Base-by-base conservation (phyloP, 2,329 filamentous ascomycete genomes). In the Cercospora janseana region DNA sequence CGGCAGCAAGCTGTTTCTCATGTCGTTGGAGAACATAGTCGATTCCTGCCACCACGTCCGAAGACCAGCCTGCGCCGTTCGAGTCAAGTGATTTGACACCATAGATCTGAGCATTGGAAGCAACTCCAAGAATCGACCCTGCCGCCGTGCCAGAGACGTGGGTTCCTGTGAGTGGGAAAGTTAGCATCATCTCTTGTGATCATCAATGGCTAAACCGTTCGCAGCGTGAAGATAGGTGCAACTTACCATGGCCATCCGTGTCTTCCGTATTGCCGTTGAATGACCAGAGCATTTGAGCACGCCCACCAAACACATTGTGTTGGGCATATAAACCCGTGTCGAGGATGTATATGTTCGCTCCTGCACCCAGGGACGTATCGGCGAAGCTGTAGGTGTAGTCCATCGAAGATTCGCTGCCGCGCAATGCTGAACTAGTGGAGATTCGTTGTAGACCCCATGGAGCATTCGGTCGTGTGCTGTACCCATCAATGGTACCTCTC, bases 21-120 rank as follows among this genome's bases (percentile, higher is more conserved):
- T 78, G 75, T 35, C 69, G 65, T 42, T 67, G 55, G 50, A 76
- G 64, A 16, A 75, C 72, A 60, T 64, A 74, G 54, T 75, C 66
- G 62, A 80, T 77, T 15, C 76, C 79, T 16, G 69, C 65, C 54
- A 81, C 71, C 54, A 77, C 75, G 57, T 71, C 70, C 15, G 69
- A 66, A 44, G 68, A 70, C 20, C 68, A 72, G 27, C 77, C 77
- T 37, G 69, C 69, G 37, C 75, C 73, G 9, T 73, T 62, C 26
- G 66, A 67, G 41, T 71, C 71, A 18, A 78, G 69, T 5, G 78
- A 76, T 64, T 78, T 79, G 52, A 81, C 74, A 38, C 75, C 75
- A 40, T 70, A 69, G 51, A 77, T 64, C 62, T 75, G 75, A 46
- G 74, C 74, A 31, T 70, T 70, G 31, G 69, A 69, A n/a, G 74